Conservation (phyloP, 768 basidiomycete genomes). For the Lentinula sp. region DNA sequence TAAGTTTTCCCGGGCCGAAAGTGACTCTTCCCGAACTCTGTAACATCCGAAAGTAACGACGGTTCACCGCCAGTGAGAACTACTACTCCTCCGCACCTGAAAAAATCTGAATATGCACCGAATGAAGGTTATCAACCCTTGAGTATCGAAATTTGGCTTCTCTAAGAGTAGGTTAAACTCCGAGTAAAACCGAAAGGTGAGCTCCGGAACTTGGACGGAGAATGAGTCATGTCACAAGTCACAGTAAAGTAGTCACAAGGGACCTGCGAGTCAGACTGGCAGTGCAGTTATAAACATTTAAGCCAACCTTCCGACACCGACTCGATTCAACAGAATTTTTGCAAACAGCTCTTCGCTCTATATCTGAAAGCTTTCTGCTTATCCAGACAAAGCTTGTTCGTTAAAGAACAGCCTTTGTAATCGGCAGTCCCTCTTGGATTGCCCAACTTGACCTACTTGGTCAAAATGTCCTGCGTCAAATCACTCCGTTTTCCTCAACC, state of each 20-base stretch:
- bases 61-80: neutral
- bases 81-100: no score
- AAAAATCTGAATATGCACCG: no score
- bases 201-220: neutral
- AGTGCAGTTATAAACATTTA: slow-evolving; percentile 14
- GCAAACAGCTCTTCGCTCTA: slow-evolving; percentile 12
- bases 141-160: no score
- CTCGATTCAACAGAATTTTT: neutral
- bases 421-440: slow-evolving; percentile 23
- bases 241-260: slow-evolving; percentile 12
- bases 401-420: slow-evolving; percentile 29
- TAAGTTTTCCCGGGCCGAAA: neutral
- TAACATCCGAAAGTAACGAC: neutral
- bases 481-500: slow-evolving; percentile 19
- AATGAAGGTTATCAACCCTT: no score
- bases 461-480: slow-evolving; percentile 34
- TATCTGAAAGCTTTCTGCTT: slow-evolving; percentile 8
- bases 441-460: slow-evolving; percentile 12
- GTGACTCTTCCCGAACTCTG: neutral
- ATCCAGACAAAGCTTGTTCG: slow-evolving; percentile 17
- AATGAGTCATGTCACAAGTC: neutral
- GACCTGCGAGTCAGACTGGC: neutral
- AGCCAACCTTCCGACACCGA: neutral
- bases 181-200: neutral
- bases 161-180: no score